Percentiles rank a stretch among this genome's conserved stretches.
phyloP scores from a whole-genome alignment of 2,329 filamentous ascomycete genomes.

The Fusarium scirpi region DNA sequence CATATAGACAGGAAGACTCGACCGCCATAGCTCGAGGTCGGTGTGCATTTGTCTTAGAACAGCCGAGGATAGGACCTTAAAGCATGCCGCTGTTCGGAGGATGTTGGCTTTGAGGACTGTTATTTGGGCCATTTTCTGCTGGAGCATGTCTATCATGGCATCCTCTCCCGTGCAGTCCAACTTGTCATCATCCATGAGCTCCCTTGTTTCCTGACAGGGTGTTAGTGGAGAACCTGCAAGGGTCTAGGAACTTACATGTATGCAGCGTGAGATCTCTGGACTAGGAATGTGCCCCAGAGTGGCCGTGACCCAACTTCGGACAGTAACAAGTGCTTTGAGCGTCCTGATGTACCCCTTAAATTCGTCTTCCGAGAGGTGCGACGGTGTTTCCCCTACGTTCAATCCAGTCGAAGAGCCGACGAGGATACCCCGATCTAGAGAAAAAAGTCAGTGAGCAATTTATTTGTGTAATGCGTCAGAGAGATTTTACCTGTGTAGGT shows the following conservation, averaged over 20 bases:
- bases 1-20: not conserved
- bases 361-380: rapidly evolving
- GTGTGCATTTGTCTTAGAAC: not conserved
- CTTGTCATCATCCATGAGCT: not conserved
- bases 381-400: rapidly evolving
- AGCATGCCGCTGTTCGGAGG: not conserved
- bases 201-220: not conserved
- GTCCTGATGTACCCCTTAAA: not conserved
- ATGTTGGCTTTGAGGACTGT: not conserved
- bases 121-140: not conserved
- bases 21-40: not conserved
- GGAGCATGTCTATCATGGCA: rapidly evolving
- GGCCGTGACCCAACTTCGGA: not conserved
- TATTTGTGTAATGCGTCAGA: no score
- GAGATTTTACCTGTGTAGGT: not conserved
- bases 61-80: rapidly evolving
- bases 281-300: not conserved
- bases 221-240: rapidly evolving
- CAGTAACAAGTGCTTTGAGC: rapidly evolving
- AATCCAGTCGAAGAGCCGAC: not conserved
- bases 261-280: not conserved
- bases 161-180: not conserved
- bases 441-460: not conserved
- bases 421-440: not conserved
- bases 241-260: not conserved